Conservation (phyloP, 768 basidiomycete genomes). For the Rhodotorula diobovata region DNA sequence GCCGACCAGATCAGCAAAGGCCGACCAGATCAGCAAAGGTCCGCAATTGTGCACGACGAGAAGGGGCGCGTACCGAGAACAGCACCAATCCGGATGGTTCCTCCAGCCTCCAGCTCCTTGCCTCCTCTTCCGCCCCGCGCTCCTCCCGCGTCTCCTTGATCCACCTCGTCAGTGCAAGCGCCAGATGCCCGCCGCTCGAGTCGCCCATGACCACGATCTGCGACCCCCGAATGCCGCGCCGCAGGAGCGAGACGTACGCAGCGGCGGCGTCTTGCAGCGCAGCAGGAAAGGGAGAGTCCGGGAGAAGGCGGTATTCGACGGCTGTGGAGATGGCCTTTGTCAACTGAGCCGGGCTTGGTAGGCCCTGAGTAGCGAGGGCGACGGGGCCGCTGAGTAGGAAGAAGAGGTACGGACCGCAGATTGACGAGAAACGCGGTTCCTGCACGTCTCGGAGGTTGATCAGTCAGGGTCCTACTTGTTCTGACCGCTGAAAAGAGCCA, state of each 20-base stretch:
- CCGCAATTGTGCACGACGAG: too few relatives aligned
- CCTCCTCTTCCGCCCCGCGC: neutral
- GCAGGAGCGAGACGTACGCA: constrained; percentile 65
- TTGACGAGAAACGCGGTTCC: constrained; percentile 9
- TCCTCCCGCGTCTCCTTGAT: constrained; percentile 22
- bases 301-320: constrained; percentile 64
- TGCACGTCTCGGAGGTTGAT: constrained; percentile 1
- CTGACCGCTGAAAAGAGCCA: too few relatives aligned
- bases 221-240: constrained; percentile 6
- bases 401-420: neutral
- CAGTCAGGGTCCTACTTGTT: too few relatives aligned
- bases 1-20: too few relatives aligned
- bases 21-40: too few relatives aligned
- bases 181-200: constrained; percentile 72
- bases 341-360: constrained; percentile 26
- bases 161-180: constrained; percentile 47
- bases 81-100: constrained; percentile 15
- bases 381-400: neutral
- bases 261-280: constrained; percentile 69
- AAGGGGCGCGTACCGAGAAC: constrained; percentile 11
- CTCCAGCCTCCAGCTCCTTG: neutral
- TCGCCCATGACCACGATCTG: constrained; percentile 68
- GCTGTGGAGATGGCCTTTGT: constrained; percentile 51
- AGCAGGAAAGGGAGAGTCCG: constrained; percentile 60
- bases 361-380: neutral